phyloP scores from a whole-genome alignment of 805 yeast species.

The Lipomyces orientalis region DNA sequence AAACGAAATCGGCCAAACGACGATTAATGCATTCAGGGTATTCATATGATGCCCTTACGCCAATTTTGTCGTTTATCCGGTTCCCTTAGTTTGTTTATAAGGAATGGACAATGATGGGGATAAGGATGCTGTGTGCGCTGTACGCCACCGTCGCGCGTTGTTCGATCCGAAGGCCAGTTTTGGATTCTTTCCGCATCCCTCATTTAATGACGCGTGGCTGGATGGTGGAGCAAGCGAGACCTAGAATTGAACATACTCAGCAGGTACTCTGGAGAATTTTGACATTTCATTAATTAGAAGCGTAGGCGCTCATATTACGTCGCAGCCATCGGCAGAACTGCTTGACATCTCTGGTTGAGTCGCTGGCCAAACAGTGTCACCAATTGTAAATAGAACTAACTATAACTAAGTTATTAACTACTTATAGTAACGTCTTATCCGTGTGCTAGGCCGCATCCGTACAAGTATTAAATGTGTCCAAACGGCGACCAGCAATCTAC shows the following conservation, averaged over 20 bases:
- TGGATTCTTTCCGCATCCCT: conserved; percentile 59
- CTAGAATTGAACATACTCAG: conserved; percentile 74
- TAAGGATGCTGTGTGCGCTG: conserved; percentile 67
- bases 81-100: conserved; percentile 55
- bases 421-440: no score
- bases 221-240: conserved; percentile 88
- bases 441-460: no score
- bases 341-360: not conserved
- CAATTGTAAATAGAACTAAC: no score
- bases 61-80: conserved; percentile 63
- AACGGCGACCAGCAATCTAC: no score
- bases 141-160: conserved; percentile 76
- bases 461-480: no score
- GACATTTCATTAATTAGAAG: conserved; percentile 46
- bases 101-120: conserved; percentile 84
- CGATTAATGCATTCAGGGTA: conserved; percentile 77
- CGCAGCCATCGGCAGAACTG: not conserved
- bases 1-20: conserved; percentile 73
- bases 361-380: no score
- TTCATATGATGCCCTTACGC: conserved; percentile 79
- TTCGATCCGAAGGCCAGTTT: conserved; percentile 70
- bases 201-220: conserved; percentile 59
- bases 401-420: no score
- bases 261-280: conserved; percentile 47
- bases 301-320: not conserved